Evolutionary conservation across 257 asterid species (phyloP).

Genomic region (Fraxinus cuspidata): DNA sequence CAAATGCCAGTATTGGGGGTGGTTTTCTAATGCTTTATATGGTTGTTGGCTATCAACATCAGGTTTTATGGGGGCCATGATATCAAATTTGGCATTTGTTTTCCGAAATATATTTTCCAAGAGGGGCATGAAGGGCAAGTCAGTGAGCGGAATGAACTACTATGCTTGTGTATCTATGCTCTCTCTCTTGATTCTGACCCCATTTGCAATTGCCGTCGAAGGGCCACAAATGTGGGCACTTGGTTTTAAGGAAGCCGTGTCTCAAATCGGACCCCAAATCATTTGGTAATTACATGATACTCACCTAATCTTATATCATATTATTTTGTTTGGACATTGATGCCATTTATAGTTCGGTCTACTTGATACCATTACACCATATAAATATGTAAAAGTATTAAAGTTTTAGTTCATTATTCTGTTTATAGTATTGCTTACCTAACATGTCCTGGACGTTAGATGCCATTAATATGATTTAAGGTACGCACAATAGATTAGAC

Average conservation of each 20-base stretch:
- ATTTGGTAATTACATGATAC: constrained; percentile 61
- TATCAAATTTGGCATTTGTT: constrained; percentile 93
- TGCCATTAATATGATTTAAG: too few relatives aligned
- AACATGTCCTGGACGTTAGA: too few relatives aligned
- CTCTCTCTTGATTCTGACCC: constrained; percentile 81
- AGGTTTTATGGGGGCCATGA: constrained; percentile 99
- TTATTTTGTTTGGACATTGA: constrained; percentile 22
- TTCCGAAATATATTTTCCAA: constrained; percentile 93
- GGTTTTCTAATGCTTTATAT: constrained; percentile 35
- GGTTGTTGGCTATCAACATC: constrained; percentile 55
- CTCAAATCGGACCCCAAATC: constrained; percentile 85
- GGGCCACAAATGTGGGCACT: constrained; percentile 93
- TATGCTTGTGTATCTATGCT: constrained; percentile 87
- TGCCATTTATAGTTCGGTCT: constrained; percentile 4
- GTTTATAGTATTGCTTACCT: neutral
- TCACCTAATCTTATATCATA: constrained; percentile 27
- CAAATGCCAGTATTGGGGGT: constrained; percentile 15
- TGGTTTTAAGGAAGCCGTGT: constrained; percentile 64
- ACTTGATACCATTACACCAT: neutral
- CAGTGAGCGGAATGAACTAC: constrained; percentile 96
- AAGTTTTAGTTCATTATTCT: too few relatives aligned
- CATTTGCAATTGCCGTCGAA: constrained; percentile 96
- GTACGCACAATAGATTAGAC: too few relatives aligned
- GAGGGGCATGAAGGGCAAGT: constrained; percentile 97
- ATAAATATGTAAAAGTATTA: too few relatives aligned